A percentile compares a stretch with the other conserved stretches of the same genome.
Evolutionary conservation across 345 rosid genomes (phyloP).

Genomic region (Theobroma cacao): DNA sequence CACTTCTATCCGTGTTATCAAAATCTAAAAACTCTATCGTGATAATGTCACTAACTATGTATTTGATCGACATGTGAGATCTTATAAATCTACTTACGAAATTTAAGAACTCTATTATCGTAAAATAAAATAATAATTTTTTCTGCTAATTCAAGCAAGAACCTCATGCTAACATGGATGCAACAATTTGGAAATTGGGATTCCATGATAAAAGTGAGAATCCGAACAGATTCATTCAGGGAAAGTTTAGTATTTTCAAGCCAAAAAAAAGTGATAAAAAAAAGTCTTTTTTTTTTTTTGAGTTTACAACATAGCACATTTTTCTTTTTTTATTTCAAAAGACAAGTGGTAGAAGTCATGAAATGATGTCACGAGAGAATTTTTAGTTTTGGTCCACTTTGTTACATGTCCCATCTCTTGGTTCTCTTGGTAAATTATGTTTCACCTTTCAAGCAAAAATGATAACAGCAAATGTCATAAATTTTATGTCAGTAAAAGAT

Average conservation of each 20-base stretch:
- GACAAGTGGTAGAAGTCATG: conserved; percentile 5
- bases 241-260: neutral
- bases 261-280: neutral
- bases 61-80: too few relatives aligned
- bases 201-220: conserved; percentile 12
- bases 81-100: neutral
- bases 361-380: conserved; percentile 4
- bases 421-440: neutral
- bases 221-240: conserved; percentile 14
- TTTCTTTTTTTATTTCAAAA: neutral
- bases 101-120: neutral
- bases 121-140: neutral
- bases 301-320: neutral
- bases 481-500: too few relatives aligned
- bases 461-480: too few relatives aligned
- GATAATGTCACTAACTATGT: too few relatives aligned
- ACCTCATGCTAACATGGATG: neutral
- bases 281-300: neutral
- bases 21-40: too few relatives aligned
- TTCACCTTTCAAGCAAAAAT: neutral
- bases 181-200: neutral
- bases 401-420: neutral
- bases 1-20: too few relatives aligned
- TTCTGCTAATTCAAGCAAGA: neutral
- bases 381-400: neutral